Base-by-base conservation (phyloP, 1,139 yeast genomes). In the Arxiozyma bovina region DNA sequence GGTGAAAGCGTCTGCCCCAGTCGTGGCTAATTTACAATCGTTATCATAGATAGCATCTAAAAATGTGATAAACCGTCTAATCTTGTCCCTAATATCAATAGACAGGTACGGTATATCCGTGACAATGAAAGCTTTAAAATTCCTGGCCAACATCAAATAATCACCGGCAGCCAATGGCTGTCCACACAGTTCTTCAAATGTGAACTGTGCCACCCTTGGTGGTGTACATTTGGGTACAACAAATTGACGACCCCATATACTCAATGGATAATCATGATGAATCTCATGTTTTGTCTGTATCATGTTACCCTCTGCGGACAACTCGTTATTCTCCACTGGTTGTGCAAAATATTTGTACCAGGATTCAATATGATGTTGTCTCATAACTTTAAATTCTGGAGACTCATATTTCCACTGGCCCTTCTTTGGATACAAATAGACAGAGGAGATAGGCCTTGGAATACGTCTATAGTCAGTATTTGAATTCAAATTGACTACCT, bases 21-120 rank as follows among this genome's bases (percentile, higher is more conserved):
- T 90, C 27, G 90, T 94, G 0, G 96, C 96, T 42, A 93, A 73
- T 61, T 90, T 79, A 7, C 95, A 87, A 61, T 87, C 90, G 56
- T 85, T 85, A 69, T 93, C 98, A 69, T 93, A 93, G 1, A 93
- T 93, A 0, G 99, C 97, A 70, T 93, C 99, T 54, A 93, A 73
- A 63, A 93, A 91, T 0, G 96, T 93, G 65, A 93, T 93, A 66
- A 93, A 91, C 61, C 99, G 74, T 61, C 98, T 77, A 20, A 91
- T 89, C 60, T 85, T 79, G 65, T 93, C 97, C 61, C 96, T 79
- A 50, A 82, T 86, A 58, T 85, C 78, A 27, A 86, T 77, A 21
- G 95, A 83, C 60, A 93, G 73, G 60, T 83, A 83, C 4, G 99
- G 99, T 50, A 93, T 90, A 66, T 91, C 98, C 0, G 98, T 90